These are phyloP conservation scores for Ceratobasidium sp. DNA, from an alignment of 1,284 basidiomycete genomes.

Conservation along the genomic window DNA sequence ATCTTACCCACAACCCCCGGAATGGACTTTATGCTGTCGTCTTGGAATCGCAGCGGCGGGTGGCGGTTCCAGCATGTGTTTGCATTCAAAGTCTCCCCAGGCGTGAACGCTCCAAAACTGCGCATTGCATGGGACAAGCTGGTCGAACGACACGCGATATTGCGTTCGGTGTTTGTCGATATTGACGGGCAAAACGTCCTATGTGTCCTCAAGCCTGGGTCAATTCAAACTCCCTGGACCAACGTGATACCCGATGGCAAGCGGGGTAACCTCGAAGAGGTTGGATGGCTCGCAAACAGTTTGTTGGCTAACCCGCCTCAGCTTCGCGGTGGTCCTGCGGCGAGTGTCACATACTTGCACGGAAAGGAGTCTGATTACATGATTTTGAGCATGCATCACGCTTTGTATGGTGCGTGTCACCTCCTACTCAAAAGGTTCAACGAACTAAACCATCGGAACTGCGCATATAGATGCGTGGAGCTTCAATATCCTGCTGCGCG, in stretches of 20 bases:
- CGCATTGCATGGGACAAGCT: slow-evolving; percentile 58
- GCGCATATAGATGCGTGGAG: slow-evolving; percentile 58
- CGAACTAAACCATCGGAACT: not conserved
- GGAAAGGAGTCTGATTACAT: slow-evolving; percentile 54
- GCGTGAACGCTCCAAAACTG: slow-evolving; percentile 54
- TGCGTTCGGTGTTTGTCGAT: slow-evolving; percentile 60
- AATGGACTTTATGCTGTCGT: slow-evolving; percentile 41
- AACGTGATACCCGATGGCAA: slow-evolving; percentile 51
- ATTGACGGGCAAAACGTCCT: slow-evolving; percentile 55
- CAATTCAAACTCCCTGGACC: slow-evolving; percentile 48
- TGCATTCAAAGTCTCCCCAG: slow-evolving; percentile 56
- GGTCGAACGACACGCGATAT: slow-evolving; percentile 57
- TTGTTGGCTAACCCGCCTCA: slow-evolving; percentile 57
- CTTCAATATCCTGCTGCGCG: slow-evolving; percentile 59
- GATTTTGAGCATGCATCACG: slow-evolving; percentile 62
- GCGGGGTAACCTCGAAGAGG: slow-evolving; percentile 46
- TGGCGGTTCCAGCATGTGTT: slow-evolving; percentile 62
- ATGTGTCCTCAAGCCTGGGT: slow-evolving; percentile 56
- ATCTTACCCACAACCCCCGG: slow-evolving; percentile 34
- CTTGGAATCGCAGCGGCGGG: slow-evolving; percentile 36
- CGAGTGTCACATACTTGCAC: slow-evolving; percentile 55
- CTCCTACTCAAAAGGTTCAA: not conserved
- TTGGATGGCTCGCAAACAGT: slow-evolving; percentile 55
- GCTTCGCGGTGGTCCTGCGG: slow-evolving; percentile 53
- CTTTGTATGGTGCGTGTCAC: slow-evolving; percentile 58